These are phyloP conservation scores for Lactarius deliciosus DNA, from an alignment of 768 basidiomycete species.

Conservation along the genomic window DNA sequence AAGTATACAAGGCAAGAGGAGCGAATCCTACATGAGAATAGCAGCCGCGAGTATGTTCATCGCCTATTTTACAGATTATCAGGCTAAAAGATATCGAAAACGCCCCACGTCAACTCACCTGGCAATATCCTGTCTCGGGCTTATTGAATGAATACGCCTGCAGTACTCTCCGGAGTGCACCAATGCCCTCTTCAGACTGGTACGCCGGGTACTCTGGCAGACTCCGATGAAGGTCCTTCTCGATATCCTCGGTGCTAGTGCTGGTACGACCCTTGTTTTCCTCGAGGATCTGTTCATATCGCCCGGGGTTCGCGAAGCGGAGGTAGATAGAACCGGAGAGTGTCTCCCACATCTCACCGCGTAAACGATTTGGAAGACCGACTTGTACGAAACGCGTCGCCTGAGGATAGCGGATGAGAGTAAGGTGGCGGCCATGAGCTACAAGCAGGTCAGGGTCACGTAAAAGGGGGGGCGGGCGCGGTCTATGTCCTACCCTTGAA, in stretches of 20 bases:
- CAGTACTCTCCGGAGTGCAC: slow-evolving; percentile 80
- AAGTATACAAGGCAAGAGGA: neutral
- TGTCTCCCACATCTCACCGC: slow-evolving; percentile 98
- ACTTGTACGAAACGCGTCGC: slow-evolving; percentile 98
- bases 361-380: slow-evolving; percentile 88
- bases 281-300: slow-evolving; percentile 71
- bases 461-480: neutral
- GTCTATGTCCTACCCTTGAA: slow-evolving; percentile 55
- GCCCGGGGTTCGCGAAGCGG: slow-evolving; percentile 82
- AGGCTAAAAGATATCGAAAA: slow-evolving; percentile 8
- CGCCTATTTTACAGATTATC: slow-evolving; percentile 49
- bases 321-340: slow-evolving; percentile 92
- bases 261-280: slow-evolving; percentile 77
- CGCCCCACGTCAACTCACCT: slow-evolving; percentile 46
- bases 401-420: slow-evolving; percentile 92
- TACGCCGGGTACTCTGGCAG: slow-evolving; percentile 97
- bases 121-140: slow-evolving; percentile 92
- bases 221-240: slow-evolving; percentile 95
- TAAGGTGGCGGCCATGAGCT: slow-evolving; percentile 95
- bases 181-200: slow-evolving; percentile 85
- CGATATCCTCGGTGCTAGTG: slow-evolving; percentile 96
- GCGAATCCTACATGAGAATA: slow-evolving; percentile 72
- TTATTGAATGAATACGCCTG: slow-evolving; percentile 97
- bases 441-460: slow-evolving; percentile 15
- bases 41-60: slow-evolving; percentile 98